Conservation (phyloP, 2,329 filamentous ascomycete genomes). For the Fulvia fulva region DNA sequence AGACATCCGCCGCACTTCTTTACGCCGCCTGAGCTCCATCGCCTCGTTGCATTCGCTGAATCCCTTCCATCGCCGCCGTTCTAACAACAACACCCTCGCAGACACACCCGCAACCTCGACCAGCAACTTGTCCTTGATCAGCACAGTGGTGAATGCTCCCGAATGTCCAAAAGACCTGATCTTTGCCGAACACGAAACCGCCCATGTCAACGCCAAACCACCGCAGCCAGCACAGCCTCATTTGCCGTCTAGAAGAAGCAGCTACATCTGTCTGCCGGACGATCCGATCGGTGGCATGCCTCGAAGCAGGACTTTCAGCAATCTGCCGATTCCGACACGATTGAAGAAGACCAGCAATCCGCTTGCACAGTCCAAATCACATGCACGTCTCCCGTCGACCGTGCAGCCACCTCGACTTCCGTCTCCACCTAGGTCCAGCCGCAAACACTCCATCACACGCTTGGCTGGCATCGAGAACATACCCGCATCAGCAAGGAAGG, state of each 20-base stretch:
- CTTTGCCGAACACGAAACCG: not conserved
- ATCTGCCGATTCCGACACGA: conserved; percentile 30
- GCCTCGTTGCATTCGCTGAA: conserved; percentile 33
- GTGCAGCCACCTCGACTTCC: conserved; percentile 23
- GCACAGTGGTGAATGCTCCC: conserved; percentile 17
- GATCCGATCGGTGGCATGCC: conserved; percentile 33
- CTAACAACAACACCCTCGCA: conserved; percentile 22
- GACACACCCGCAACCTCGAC: conserved; percentile 20
- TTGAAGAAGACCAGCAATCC: conserved; percentile 18
- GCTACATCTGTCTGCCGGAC: conserved; percentile 32
- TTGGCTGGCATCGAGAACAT: conserved; percentile 16
- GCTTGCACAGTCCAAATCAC: conserved; percentile 26
- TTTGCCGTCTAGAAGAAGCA: conserved; percentile 23
- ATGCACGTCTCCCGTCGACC: conserved; percentile 27
- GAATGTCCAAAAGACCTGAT: conserved; percentile 6
- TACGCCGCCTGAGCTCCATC: conserved; percentile 33
- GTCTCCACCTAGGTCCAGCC: conserved; percentile 22
- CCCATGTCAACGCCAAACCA: conserved; percentile 6
- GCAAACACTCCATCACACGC: conserved; percentile 25
- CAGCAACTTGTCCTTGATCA: conserved; percentile 27
- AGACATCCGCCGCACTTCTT: conserved; percentile 22
- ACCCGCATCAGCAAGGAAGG: conserved; percentile 11
- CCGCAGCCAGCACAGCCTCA: conserved; percentile 6
- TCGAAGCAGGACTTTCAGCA: conserved; percentile 35
- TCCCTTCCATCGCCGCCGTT: conserved; percentile 34